Evolutionary conservation across 352 stramenopile genomes (phyloP).

Genomic region (Pythium scleroteichum): DNA sequence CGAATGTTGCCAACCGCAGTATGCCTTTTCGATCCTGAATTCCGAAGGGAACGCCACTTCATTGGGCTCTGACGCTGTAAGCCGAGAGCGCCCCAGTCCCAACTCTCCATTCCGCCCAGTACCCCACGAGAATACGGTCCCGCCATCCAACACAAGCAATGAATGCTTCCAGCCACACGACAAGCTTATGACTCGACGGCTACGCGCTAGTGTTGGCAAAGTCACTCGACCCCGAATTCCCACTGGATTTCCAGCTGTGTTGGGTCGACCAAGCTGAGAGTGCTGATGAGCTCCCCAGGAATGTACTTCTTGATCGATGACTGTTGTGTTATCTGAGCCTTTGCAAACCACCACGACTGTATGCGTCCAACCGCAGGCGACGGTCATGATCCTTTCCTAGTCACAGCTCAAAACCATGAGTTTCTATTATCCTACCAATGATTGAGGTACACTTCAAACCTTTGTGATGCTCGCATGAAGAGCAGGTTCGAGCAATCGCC

Average conservation of each 20-base stretch:
- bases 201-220: slow-evolving; percentile 18
- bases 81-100: slow-evolving; percentile 39
- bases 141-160: slow-evolving; percentile 48
- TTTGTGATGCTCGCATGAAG: no score
- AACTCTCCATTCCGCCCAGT: slow-evolving; percentile 73
- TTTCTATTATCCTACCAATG: no score
- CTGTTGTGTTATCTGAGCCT: slow-evolving; percentile 5
- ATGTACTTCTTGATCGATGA: slow-evolving; percentile 22
- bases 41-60: slow-evolving; percentile 29
- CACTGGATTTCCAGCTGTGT: slow-evolving; percentile 2
- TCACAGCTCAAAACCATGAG: no score
- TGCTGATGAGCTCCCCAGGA: slow-evolving; percentile 62
- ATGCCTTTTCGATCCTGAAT: slow-evolving; percentile 34
- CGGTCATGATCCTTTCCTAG: slow-evolving; percentile 8
- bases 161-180: slow-evolving; percentile 86
- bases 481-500: slow-evolving; percentile 4
- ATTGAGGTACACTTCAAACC: no score
- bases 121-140: slow-evolving; percentile 67
- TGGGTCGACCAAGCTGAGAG: slow-evolving; percentile 41
- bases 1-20: slow-evolving; percentile 83
- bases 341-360: slow-evolving; percentile 39
- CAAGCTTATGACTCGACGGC: slow-evolving; percentile 50
- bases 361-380: slow-evolving; percentile 76
- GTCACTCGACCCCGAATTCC: not conserved
- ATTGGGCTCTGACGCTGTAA: slow-evolving; percentile 33